Evolutionary conservation across 2,329 filamentous ascomycete species (phyloP), one percentile per base, ranked within the genome.

Genomic region (Fusarium metavorans): DNA sequence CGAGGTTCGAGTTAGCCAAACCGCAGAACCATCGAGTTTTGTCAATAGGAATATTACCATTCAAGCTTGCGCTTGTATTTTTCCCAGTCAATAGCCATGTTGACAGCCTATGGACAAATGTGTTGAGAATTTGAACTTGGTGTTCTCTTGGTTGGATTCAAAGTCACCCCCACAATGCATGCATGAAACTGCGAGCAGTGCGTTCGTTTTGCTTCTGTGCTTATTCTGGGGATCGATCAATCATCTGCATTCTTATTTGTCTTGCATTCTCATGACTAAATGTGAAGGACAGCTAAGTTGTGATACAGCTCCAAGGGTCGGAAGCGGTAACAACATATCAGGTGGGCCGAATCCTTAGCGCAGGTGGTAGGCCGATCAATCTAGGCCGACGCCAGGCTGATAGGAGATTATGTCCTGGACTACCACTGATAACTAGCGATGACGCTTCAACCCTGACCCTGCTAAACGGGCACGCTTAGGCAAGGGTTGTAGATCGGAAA

Each of bases 11-110:
- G 6, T 67, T 43, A 66, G 50, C 18, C 61, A 52, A 7, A 7
- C 20, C 13, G 34, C 43, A n/a, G 11, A 6, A 20, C 27, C 10
- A 6, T 3, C 34, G 5, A 48, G 10, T 52, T 10, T 41, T 9
- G 5, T n/a, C 23, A 6, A 43, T 41, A 18, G 27, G 16, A 8
- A 13, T 5, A 64, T 67, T 67, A 70, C 68, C 68, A 70, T 37
- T 70, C 68, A 67, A 70, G 68, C 59, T 59, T 70, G 7, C 50
- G 58, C 64, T 67, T 70, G 68, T 67, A 50, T n/a, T 16, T 59
- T 27, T 58, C 68, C 68, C 68, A 70, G 60, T 67, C 54, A 43
- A 67, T 34, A 18, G 43, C 59, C 68, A 70, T 70, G 48, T 27
- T 37, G 30, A 23, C 41, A 11, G 9, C 35, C 35, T 9, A 27